Conservation (phyloP, 495 filamentous ascomycete species). For the Penicillium desertorum region DNA sequence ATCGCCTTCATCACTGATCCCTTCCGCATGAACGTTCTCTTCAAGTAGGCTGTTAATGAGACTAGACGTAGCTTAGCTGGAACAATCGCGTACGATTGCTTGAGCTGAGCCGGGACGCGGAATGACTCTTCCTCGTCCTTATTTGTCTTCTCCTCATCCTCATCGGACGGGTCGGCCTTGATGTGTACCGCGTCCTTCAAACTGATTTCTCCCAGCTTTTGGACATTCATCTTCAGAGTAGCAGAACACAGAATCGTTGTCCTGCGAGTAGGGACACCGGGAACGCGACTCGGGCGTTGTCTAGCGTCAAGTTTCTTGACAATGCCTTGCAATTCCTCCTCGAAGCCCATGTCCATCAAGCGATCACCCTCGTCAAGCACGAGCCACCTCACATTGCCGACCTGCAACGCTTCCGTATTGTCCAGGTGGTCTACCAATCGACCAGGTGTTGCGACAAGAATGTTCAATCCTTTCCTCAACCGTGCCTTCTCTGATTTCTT, state of each 20-base stretch:
- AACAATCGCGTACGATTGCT: slow-evolving; percentile 82
- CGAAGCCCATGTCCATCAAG: slow-evolving; percentile 95
- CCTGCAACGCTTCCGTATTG: slow-evolving; percentile 83
- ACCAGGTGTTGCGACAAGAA: slow-evolving; percentile 91
- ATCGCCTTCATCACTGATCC: slow-evolving; percentile 93
- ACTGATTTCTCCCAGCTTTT: slow-evolving; percentile 88
- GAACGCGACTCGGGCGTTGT: slow-evolving; percentile 45
- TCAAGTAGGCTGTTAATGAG: slow-evolving; percentile 77
- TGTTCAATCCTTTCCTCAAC: slow-evolving; percentile 88
- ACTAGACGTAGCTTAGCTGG: slow-evolving; percentile 89
- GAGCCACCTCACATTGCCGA: slow-evolving; percentile 88
- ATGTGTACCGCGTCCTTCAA: slow-evolving; percentile 90
- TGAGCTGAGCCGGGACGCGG: slow-evolving; percentile 86
- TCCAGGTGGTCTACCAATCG: slow-evolving; percentile 86
- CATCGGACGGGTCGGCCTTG: slow-evolving; percentile 58
- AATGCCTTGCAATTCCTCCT: slow-evolving; percentile 80
- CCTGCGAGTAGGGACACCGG: slow-evolving; percentile 67
- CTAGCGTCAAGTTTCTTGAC: slow-evolving; percentile 66
- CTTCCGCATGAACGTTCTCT: slow-evolving; percentile 79
- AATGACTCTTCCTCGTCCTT: slow-evolving; percentile 58
- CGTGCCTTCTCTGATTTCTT: slow-evolving; percentile 96
- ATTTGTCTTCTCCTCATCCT: slow-evolving; percentile 38
- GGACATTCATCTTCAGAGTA: slow-evolving; percentile 95
- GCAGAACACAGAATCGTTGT: slow-evolving; percentile 94
- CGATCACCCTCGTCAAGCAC: slow-evolving; percentile 94